Evolutionary conservation across 352 stramenopile genomes (phyloP).

Genomic region (Phytophthora brassicae): DNA sequence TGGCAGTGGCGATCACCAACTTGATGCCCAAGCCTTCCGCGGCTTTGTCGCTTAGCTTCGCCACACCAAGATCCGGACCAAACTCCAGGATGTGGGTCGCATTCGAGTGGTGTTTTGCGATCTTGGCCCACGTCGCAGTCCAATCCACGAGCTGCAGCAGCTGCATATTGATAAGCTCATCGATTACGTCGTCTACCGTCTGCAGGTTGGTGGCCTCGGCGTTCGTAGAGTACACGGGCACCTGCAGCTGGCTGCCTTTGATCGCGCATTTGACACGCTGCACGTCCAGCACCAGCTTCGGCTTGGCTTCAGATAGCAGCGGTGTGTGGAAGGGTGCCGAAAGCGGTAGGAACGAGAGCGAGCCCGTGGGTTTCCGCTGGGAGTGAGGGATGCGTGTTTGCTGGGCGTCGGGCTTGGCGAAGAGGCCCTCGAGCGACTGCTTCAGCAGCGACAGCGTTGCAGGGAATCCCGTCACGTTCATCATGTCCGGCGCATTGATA

Average conservation of each 20-base stretch:
- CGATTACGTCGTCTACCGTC: constrained; percentile 44
- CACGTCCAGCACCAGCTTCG: constrained; percentile 50
- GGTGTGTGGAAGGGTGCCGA: constrained; percentile 81
- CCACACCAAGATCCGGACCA: constrained; percentile 57
- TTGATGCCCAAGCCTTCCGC: constrained; percentile 61
- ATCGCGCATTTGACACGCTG: constrained; percentile 46
- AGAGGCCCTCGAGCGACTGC: constrained; percentile 44
- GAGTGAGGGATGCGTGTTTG: constrained; percentile 83
- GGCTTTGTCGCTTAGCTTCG: constrained; percentile 42
- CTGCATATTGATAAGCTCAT: constrained; percentile 62
- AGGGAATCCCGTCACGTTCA: constrained; percentile 74
- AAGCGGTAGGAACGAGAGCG: constrained; percentile 56
- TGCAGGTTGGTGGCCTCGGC: constrained; percentile 57
- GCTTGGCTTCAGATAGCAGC: constrained; percentile 44
- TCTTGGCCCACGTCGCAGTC: constrained; percentile 47
- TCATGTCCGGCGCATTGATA: constrained; percentile 56
- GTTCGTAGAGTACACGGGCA: constrained; percentile 70
- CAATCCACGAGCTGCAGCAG: constrained; percentile 66
- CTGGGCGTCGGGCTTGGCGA: constrained; percentile 55
- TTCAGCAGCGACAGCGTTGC: constrained; percentile 57
- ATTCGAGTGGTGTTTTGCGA: constrained; percentile 36
- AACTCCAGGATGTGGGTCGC: constrained; percentile 81
- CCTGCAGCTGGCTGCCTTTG: constrained; percentile 49
- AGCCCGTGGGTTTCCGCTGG: constrained; percentile 69
- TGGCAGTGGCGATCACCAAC: constrained; percentile 51